Conservation (phyloP, 2,329 filamentous ascomycete species). For the Penicillium sp. region DNA sequence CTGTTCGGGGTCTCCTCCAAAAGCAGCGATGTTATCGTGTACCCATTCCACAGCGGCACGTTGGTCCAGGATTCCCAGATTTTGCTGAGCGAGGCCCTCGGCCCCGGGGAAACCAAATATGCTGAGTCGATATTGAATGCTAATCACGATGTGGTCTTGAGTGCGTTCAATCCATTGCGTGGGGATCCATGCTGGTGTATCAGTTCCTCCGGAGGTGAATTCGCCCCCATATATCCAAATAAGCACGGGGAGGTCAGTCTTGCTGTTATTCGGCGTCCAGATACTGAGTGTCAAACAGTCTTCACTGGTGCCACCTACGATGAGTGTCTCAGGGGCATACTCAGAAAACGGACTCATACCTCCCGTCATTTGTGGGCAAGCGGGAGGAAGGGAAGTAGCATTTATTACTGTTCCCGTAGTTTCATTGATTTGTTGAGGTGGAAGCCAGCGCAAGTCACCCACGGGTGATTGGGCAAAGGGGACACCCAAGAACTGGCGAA, state of each 20-base stretch:
- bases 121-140: slow-evolving; percentile 23
- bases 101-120: slow-evolving; percentile 20
- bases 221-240: slow-evolving; percentile 55
- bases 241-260: slow-evolving; percentile 25
- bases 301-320: slow-evolving; percentile 8
- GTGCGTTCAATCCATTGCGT: background rate
- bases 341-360: no score
- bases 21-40: slow-evolving; percentile 69
- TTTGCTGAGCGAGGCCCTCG: slow-evolving; percentile 40
- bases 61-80: slow-evolving; percentile 70
- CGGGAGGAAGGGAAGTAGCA: background rate
- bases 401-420: background rate
- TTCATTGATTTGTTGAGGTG: background rate
- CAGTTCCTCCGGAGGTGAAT: slow-evolving; percentile 55
- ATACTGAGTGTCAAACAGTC: background rate
- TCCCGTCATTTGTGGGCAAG: background rate
- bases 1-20: slow-evolving; percentile 76
- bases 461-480: background rate
- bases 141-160: slow-evolving; percentile 11
- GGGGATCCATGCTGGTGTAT: slow-evolving; percentile 44
- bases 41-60: slow-evolving; percentile 70
- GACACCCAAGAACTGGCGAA: background rate
- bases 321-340: no score
- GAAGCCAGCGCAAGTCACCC: background rate
- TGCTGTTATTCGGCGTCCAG: slow-evolving; percentile 12